phyloP scores from a whole-genome alignment of 2,329 filamentous ascomycete species.

The Hypoxylon sp. region DNA sequence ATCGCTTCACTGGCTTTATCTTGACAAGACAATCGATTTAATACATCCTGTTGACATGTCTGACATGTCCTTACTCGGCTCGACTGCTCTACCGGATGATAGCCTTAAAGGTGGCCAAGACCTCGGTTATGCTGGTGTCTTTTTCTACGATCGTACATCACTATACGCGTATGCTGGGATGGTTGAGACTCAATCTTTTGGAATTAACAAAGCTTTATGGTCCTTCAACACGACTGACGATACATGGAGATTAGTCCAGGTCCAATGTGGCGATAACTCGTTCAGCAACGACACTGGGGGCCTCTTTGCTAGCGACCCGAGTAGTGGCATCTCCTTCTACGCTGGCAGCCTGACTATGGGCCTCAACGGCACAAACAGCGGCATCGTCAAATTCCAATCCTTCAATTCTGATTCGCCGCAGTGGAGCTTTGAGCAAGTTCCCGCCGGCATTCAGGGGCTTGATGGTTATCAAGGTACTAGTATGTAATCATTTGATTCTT shows the following conservation, averaged over 20 bases:
- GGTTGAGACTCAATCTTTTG: slow-evolving; percentile 21
- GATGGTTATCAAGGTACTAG: slow-evolving; percentile 41
- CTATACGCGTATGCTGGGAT: slow-evolving; percentile 40
- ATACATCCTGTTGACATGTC: slow-evolving; percentile 29
- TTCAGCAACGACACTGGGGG: slow-evolving; percentile 21
- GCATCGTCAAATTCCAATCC: slow-evolving; percentile 40
- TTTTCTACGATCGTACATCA: slow-evolving; percentile 42
- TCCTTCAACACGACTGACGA: slow-evolving; percentile 39
- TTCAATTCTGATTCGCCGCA: slow-evolving; percentile 23
- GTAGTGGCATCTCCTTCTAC: slow-evolving; percentile 40
- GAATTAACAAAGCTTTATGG: slow-evolving; percentile 33
- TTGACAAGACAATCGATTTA: slow-evolving; percentile 40
- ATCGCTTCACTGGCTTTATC: slow-evolving; percentile 37
- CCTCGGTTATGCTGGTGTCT: slow-evolving; percentile 28
- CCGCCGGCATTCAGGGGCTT: slow-evolving; percentile 28
- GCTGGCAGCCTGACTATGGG: slow-evolving; percentile 34
- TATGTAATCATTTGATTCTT: not conserved
- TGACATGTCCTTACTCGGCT: slow-evolving; percentile 28
- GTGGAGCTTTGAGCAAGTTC: slow-evolving; percentile 32
- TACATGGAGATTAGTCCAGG: slow-evolving; percentile 19
- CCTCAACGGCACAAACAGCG: slow-evolving; percentile 35
- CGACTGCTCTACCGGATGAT: slow-evolving; percentile 25
- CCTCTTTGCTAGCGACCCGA: slow-evolving; percentile 35
- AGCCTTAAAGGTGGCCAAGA: slow-evolving; percentile 22
- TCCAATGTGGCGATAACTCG: slow-evolving; percentile 31